Conservation (phyloP, 352 stramenopile species). For the Globisporangium abappressorium region DNA sequence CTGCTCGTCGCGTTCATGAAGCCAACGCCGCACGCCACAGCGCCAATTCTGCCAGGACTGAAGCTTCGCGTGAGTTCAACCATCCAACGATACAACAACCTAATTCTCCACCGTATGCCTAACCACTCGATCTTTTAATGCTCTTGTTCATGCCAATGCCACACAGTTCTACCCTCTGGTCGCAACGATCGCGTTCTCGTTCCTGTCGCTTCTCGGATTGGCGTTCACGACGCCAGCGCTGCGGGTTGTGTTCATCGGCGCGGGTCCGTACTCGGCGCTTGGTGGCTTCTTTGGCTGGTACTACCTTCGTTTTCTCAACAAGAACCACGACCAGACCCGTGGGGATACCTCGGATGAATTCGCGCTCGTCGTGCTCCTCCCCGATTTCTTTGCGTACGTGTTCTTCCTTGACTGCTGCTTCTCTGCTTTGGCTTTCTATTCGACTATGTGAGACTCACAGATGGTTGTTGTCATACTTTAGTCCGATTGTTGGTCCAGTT, state of each 20-base stretch:
- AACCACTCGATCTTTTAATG: neutral
- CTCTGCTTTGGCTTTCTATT: neutral
- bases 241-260: conserved; percentile 54
- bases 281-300: conserved; percentile 84
- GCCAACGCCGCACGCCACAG: conserved; percentile 52
- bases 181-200: conserved; percentile 44
- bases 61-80: conserved; percentile 55
- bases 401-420: neutral
- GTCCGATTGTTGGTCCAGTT: conserved; percentile 56
- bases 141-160: neutral
- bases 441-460: neutral
- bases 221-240: conserved; percentile 31
- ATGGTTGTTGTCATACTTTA: conserved; percentile 19
- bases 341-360: conserved; percentile 82
- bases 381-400: conserved; percentile 65
- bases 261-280: conserved; percentile 69
- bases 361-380: conserved; percentile 61
- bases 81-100: neutral
- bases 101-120: neutral
- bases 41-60: conserved; percentile 47
- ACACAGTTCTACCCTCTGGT: conserved; percentile 68
- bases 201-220: conserved; percentile 46
- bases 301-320: conserved; percentile 82
- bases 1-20: conserved; percentile 84
- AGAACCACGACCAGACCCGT: conserved; percentile 67